Evolutionary conservation across 257 asterid genomes (phyloP), one percentile per base, ranked within the genome.

Genomic region (Datura wrightii): DNA sequence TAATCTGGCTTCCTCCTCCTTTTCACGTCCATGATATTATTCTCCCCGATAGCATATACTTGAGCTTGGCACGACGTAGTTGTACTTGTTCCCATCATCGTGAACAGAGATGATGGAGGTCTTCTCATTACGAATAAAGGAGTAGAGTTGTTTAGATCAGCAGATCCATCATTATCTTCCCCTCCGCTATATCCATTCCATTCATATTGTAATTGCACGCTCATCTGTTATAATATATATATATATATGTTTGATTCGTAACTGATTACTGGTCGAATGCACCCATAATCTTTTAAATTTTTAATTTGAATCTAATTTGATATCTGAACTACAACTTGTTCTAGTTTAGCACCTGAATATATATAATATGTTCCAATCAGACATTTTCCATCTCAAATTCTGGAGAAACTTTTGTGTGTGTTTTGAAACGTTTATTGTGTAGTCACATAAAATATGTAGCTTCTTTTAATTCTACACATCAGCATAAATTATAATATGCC

Each of bases 131-230:
- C 78, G 60, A 89, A 89, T 19, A 66, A 79, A 81, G 65, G 82
- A 1, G 80, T 18, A 11, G 82, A 46, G 15, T 63, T 55, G n/a
- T 67, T 58, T 48, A 4, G 79, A 3, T 82, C 72, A 62, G 39
- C 48, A 42, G 80, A 74, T 74, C 42, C 7, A 2, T 74, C n/a
- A 1, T 48, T 6, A 5, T 74, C 60, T 13, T 65, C 84, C 5
- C 82, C 92, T 46, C 92, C 92, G 9, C 76, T 62, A 60, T 87
- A 87, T 53, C 83, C 92, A 9, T 48, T 87, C 92, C 92, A 89
- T 18, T 89, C 84, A 24, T 89, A 86, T 31, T 89, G 74, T 48
- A 80, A n/a, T 80, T 42, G 89, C 39, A 63, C 71, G 85, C 84
- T 82, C 54, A 87, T 18, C 82, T 83, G 52, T 84, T 70, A 31